phyloP scores from a whole-genome alignment of 345 rosid species.

The Ricinus communis region DNA sequence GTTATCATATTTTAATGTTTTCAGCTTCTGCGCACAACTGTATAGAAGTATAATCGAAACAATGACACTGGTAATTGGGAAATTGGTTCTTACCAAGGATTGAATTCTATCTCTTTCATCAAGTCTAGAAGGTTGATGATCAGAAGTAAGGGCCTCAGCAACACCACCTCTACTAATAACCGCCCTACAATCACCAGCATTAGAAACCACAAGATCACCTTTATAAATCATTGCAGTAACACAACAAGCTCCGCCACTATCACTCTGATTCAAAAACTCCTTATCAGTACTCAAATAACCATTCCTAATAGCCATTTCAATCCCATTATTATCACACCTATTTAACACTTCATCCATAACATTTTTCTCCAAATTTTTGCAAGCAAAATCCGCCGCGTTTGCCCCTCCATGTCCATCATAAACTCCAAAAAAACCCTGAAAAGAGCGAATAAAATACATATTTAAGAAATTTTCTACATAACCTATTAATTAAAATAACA shows the following conservation, averaged over 20 bases:
- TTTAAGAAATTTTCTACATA: no score
- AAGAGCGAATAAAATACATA: neutral
- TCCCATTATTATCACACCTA: conserved; percentile 2
- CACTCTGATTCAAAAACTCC: conserved; percentile 54
- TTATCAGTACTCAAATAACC: conserved; percentile 66
- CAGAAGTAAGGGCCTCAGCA: conserved; percentile 77
- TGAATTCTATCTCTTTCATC: conserved; percentile 65
- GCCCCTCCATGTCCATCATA: conserved; percentile 89
- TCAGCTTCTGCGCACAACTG: no score
- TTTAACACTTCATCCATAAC: conserved; percentile 24
- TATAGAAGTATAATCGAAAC: no score
- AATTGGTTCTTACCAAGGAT: conserved; percentile 48
- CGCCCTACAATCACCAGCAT: conserved; percentile 86
- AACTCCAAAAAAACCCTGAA: conserved; percentile 78
- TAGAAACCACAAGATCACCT: conserved; percentile 61
- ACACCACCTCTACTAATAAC: conserved; percentile 66
- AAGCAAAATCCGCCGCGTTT: conserved; percentile 79
- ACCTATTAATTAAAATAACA: neutral
- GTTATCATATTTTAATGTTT: no score
- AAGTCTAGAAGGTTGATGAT: conserved; percentile 65
- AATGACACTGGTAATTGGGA: no score
- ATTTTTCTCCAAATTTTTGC: conserved; percentile 57
- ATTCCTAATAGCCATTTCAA: conserved; percentile 48
- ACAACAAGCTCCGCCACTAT: conserved; percentile 74
- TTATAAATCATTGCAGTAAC: conserved; percentile 64